Evolutionary conservation across 768 basidiomycete species (phyloP).

Genomic region (Lactarius pseudohatsudake): DNA sequence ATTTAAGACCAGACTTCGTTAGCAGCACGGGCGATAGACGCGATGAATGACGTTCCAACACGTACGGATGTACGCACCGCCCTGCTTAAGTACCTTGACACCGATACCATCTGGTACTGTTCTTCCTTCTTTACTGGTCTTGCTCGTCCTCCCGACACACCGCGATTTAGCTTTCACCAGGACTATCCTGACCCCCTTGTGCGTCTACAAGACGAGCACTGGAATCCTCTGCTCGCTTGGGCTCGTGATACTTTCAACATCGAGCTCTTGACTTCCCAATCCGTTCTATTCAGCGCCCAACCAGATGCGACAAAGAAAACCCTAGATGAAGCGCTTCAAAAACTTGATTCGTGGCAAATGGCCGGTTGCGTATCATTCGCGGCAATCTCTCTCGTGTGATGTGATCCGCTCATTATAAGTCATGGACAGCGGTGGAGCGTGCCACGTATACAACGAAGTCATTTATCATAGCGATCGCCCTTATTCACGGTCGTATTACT

Average conservation of each 20-base stretch:
- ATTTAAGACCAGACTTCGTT: conserved; percentile 71
- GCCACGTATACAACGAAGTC: conserved; percentile 89
- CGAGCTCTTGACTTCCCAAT: conserved; percentile 66
- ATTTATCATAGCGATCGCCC: conserved; percentile 81
- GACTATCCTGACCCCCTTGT: conserved; percentile 75
- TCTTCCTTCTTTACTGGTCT: conserved; percentile 4
- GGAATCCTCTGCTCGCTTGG: conserved; percentile 89
- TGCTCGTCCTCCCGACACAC: conserved; percentile 3
- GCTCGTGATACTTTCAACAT: conserved; percentile 62
- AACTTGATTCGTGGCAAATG: conserved; percentile 81
- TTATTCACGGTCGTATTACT: conserved; percentile 72
- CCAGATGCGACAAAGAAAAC: conserved; percentile 63
- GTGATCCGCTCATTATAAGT: background rate
- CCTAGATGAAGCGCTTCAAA: conserved; percentile 54
- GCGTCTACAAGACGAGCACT: conserved; percentile 74
- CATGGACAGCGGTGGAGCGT: conserved; percentile 77
- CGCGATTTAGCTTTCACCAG: conserved; percentile 68
- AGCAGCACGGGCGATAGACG: conserved; percentile 86
- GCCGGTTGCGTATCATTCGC: conserved; percentile 56
- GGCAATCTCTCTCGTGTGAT: background rate
- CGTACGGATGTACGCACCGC: conserved; percentile 63
- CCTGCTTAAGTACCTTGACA: conserved; percentile 84
- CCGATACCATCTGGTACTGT: conserved; percentile 86
- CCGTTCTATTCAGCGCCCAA: conserved; percentile 70
- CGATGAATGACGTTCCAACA: conserved; percentile 55